Evolutionary conservation across 106 monocot species (phyloP).

Genomic region (Dioscorea alata): DNA sequence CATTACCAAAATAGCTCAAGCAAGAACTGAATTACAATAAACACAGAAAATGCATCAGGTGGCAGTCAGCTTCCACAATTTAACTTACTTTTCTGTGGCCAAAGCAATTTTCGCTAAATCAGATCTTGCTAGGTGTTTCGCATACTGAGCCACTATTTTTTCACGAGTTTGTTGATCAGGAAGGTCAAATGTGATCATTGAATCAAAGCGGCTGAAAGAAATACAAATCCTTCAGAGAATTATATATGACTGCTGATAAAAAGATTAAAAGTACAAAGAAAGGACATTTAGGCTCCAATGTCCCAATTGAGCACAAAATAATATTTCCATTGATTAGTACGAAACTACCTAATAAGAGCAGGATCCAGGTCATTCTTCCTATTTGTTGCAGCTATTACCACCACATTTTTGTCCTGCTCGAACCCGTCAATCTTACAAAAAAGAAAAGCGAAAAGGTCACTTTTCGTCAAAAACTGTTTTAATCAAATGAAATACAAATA

Average conservation of each 20-base stretch:
- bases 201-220: conserved; percentile 84
- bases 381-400: conserved; percentile 97
- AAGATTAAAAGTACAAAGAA: too few relatives aligned
- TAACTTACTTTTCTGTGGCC: conserved; percentile 61
- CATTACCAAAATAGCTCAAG: too few relatives aligned
- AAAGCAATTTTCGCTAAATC: conserved; percentile 66
- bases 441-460: background rate
- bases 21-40: too few relatives aligned
- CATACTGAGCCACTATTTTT: conserved; percentile 84
- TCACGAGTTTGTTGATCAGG: conserved; percentile 78
- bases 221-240: background rate
- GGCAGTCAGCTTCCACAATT: too few relatives aligned
- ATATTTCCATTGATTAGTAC: background rate
- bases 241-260: background rate
- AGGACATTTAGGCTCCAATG: too few relatives aligned
- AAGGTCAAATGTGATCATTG: conserved; percentile 69
- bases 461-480: too few relatives aligned
- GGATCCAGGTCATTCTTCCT: conserved; percentile 99
- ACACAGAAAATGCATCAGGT: too few relatives aligned
- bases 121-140: conserved; percentile 64
- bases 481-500: too few relatives aligned
- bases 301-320: too few relatives aligned
- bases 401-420: conserved; percentile 80
- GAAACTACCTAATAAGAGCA: conserved; percentile 76
- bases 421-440: conserved; percentile 84